Evolutionary conservation across 257 asterid genomes (phyloP), one percentile per base, ranked within the genome.

Genomic region (Orobanche coerulescens): DNA sequence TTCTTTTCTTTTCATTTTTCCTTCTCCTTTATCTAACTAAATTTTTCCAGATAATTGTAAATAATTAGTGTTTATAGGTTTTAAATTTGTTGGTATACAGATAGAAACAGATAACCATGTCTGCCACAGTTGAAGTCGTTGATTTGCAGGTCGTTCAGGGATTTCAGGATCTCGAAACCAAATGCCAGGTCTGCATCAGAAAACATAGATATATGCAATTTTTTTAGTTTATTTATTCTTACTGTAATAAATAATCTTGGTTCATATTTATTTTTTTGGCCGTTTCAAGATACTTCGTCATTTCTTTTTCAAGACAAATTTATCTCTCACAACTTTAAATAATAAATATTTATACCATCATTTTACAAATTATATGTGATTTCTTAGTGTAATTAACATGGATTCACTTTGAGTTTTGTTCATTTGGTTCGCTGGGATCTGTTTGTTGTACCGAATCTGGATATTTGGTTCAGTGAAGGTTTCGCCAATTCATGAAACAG

Each of bases 121-220:
- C 90, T 66, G 59, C 81, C 24, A 18, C 60, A 40, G 60, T 57
- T 24, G 80, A 76, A 75, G 62, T 68, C 72, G 76, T 59, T 54
- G 77, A 6, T 55, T 68, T 49, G 22, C 77, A 71, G 71, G 61
- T 79, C 59, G 69, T 65, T 61, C 69, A 71, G 62, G 58, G 59
- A 34, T 31, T 77, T 31, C 76, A 44, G 40, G 81, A 71, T 69
- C 73, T 81, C 48, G 53, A 79, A 4, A 66, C 75, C 65, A 60
- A 69, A 39, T 62, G 67, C 54, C 78, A 77, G 94, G 94, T 84
- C 48, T 11, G 5, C 37, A 58, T 34, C 4, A 19, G 2, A 9
- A 19, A 24, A 56, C 19, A 18, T 28, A 9, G 6, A 20, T 23
- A 11, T 5, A 20, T 10, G 5, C 36, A 30, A 37, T 12, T 42